Percentiles rank a stretch among this genome's conserved stretches.
Conservation (phyloP, 2,329 filamentous ascomycete genomes). For the Huntiella bhutanensis region DNA sequence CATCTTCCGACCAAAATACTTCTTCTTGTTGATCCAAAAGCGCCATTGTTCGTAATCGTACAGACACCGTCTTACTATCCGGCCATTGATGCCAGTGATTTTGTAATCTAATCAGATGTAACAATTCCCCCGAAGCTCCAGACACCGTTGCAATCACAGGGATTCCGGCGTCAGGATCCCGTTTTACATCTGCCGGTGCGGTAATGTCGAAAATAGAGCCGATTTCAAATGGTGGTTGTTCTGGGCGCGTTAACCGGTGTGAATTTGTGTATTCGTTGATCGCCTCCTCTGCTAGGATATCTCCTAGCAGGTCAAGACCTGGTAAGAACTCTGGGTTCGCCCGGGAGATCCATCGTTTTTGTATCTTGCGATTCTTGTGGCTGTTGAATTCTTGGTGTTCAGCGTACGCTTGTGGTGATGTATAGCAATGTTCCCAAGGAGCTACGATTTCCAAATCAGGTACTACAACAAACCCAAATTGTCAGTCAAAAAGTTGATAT, state of each 20-base stretch:
- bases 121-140: constrained; percentile 37
- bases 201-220: constrained; percentile 32
- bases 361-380: constrained; percentile 14
- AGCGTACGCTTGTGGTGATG: background rate
- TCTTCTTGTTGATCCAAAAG: constrained; percentile 25
- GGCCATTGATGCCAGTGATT: constrained; percentile 37
- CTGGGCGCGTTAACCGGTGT: constrained; percentile 3
- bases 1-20: constrained; percentile 34
- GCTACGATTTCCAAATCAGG: constrained; percentile 5
- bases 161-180: constrained; percentile 14
- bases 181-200: constrained; percentile 8
- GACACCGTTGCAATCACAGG: constrained; percentile 28
- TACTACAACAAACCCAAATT: background rate
- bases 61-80: constrained; percentile 23
- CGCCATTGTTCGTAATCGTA: constrained; percentile 29
- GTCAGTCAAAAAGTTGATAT: too few relatives aligned
- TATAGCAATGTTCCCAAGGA: constrained; percentile 11
- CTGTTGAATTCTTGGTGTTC: too few relatives aligned
- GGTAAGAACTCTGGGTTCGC: constrained; percentile 31
- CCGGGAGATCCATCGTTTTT: constrained; percentile 31
- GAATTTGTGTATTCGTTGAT: constrained; percentile 1
- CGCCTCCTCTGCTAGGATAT: constrained; percentile 20
- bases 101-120: constrained; percentile 34
- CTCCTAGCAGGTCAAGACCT: constrained; percentile 19
- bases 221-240: constrained; percentile 26